phyloP scores from a whole-genome alignment of 305 asterid genomes.

The Solanum hybrid region DNA sequence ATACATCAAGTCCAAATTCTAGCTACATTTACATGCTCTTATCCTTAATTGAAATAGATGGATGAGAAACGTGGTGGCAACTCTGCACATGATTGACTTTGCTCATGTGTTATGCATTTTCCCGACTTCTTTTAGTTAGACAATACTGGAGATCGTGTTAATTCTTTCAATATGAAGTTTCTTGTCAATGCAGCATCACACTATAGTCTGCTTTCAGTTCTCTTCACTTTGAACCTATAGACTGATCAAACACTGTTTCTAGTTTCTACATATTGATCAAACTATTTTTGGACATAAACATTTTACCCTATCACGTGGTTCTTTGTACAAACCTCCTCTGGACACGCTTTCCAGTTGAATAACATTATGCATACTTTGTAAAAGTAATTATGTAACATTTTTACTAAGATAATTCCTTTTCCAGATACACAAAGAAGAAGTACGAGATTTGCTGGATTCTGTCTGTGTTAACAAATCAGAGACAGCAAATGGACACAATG shows the following conservation, averaged over 20 bases:
- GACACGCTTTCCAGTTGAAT: not conserved
- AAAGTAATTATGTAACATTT: not conserved
- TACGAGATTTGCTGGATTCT: conserved; percentile 80
- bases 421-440: conserved; percentile 99
- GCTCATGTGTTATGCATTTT: not conserved
- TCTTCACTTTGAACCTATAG: not conserved
- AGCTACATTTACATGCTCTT: not conserved
- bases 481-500: conserved; percentile 58
- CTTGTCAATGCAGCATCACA: not conserved
- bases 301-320: not conserved
- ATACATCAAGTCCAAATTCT: not conserved
- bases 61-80: not conserved
- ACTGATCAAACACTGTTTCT: not conserved
- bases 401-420: conserved; percentile 10
- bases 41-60: not conserved
- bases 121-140: not conserved
- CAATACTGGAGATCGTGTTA: not conserved
- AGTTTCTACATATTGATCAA: not conserved
- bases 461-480: conserved; percentile 47
- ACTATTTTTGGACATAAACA: not conserved
- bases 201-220: not conserved
- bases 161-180: not conserved
- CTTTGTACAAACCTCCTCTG: not conserved
- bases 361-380: not conserved
- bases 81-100: not conserved